Conservation (phyloP, 495 filamentous ascomycete genomes). For the Parathielavia hyrcaniae region DNA sequence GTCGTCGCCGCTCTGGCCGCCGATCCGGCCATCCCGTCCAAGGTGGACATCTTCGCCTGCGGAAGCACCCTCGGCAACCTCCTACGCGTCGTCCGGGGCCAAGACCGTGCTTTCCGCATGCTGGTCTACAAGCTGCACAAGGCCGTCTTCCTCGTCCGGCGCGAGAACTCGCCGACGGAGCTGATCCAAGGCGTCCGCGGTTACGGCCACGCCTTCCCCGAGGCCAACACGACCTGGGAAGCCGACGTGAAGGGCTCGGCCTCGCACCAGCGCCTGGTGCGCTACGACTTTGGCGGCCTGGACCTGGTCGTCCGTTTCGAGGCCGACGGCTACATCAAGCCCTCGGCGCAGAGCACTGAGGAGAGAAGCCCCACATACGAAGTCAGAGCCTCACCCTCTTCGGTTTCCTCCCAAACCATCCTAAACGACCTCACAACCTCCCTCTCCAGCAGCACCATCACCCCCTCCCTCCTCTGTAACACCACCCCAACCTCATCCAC, state of each 20-base stretch:
- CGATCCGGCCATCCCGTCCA: slow-evolving; percentile 20
- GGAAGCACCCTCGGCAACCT: slow-evolving; percentile 52
- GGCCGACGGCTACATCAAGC: slow-evolving; percentile 50
- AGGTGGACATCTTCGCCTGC: slow-evolving; percentile 58
- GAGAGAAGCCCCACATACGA: background rate
- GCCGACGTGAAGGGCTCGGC: slow-evolving; percentile 43
- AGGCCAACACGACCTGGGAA: slow-evolving; percentile 57
- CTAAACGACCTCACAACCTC: slow-evolving; percentile 9
- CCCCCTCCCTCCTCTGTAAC: background rate
- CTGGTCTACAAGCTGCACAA: slow-evolving; percentile 53
- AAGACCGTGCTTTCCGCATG: slow-evolving; percentile 49
- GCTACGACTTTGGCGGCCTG: slow-evolving; percentile 53
- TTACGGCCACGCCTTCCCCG: slow-evolving; percentile 60
- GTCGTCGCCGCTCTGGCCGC: slow-evolving; percentile 35
- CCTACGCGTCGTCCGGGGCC: slow-evolving; percentile 46
- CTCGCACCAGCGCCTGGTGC: slow-evolving; percentile 58
- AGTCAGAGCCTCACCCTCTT: background rate
- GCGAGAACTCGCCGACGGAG: slow-evolving; percentile 50
- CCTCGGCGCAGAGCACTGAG: no score
- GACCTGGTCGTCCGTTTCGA: slow-evolving; percentile 54
- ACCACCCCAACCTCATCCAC: background rate
- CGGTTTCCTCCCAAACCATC: background rate
- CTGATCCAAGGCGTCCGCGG: slow-evolving; percentile 49
- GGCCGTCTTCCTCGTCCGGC: slow-evolving; percentile 57
- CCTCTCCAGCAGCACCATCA: slow-evolving; percentile 1